Evolutionary conservation across 225 moss, liverwort and hornwort species (phyloP), one percentile per base, ranked within the genome.

Genomic region (Straminergon stramineum): DNA sequence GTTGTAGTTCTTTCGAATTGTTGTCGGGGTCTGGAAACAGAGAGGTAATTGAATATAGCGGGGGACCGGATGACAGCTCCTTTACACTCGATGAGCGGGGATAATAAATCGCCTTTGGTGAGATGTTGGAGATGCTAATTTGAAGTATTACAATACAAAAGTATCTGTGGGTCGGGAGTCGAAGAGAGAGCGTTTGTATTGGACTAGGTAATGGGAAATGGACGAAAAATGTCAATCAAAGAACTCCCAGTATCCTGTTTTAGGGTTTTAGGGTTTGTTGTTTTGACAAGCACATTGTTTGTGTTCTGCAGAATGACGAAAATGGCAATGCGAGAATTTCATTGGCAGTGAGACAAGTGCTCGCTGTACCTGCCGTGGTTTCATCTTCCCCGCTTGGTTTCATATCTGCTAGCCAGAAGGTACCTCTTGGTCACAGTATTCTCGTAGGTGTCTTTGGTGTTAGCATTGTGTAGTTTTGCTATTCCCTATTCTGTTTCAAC

Each of bases 401-500:
- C 43, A 45, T 70, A 68, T 58, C 79, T 68, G 70, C 58, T 80
- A 43, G 58, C 56, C 55, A 58, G 87, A 81, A 87, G 45, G 58
- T 81, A 70, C 60, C 10, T 78, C 16, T 43, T 43, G 58, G 57
- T 73, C 73, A 41, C 60, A 74, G n/a, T 51, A 43, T 56, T 87
- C 48, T 86, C 82, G 53, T 84, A 89, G 53, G 92, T 83, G 62
- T 92, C 39, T 87, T 91, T 21, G 87, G 77, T 27, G 86, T 88
- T 35, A 58, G 61, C 62, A 69, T 90, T 74, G 91, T 93, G 85
- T 91, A 92, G 89, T 89, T 92, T 39, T 88, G 95, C 52, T 95
- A 93, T 87, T 93, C 95, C 23, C 91, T 94, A 69, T 95, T 96
- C 79, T 92, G 94, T 94, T 95, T 94, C 81, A 92, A 87, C 55